A percentile compares a stretch with the other conserved stretches of the same genome.
These are phyloP conservation scores for Fusarium anguioides DNA, from an alignment of 2,329 filamentous ascomycete species.

Conservation along the genomic window DNA sequence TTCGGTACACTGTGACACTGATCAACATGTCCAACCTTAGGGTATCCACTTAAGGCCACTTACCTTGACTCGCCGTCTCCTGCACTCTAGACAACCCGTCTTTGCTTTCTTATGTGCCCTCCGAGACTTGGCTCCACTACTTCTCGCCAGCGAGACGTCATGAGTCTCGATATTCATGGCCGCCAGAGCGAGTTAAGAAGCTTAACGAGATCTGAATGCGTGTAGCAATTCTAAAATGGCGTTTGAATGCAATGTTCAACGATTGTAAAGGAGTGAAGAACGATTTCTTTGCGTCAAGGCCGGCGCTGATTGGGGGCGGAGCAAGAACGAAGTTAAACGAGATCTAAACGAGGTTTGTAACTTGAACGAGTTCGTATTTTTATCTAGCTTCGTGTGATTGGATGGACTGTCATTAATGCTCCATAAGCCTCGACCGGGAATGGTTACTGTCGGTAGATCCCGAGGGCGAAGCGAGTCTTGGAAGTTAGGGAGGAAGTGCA, in stretches of 20 bases:
- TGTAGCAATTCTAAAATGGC: not conserved
- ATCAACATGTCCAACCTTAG: too few species aligned
- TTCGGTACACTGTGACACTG: not conserved
- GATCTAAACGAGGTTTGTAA: not conserved
- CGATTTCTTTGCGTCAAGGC: not conserved
- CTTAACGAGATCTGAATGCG: too few species aligned
- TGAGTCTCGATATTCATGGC: not conserved
- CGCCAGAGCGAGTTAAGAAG: too few species aligned
- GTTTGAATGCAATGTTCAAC: not conserved
- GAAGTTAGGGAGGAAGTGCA: too few species aligned
- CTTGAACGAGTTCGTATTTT: too few species aligned
- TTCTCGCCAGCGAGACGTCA: not conserved
- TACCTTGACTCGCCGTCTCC: conserved; percentile 17
- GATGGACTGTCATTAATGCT: too few species aligned
- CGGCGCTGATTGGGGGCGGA: not conserved
- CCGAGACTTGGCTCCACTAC: not conserved
- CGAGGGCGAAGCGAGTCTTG: too few species aligned
- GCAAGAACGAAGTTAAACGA: not conserved
- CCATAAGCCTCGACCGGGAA: too few species aligned
- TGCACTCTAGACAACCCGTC: conserved; percentile 10
- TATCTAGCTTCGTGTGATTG: too few species aligned
- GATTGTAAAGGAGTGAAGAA: not conserved
- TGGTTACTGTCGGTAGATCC: too few species aligned
- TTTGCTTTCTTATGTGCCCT: conserved; percentile 14
- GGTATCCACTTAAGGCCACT: not conserved